Evolutionary conservation across 192 early-diverging fungal species (phyloP).

Genomic region (Podila epigama): DNA sequence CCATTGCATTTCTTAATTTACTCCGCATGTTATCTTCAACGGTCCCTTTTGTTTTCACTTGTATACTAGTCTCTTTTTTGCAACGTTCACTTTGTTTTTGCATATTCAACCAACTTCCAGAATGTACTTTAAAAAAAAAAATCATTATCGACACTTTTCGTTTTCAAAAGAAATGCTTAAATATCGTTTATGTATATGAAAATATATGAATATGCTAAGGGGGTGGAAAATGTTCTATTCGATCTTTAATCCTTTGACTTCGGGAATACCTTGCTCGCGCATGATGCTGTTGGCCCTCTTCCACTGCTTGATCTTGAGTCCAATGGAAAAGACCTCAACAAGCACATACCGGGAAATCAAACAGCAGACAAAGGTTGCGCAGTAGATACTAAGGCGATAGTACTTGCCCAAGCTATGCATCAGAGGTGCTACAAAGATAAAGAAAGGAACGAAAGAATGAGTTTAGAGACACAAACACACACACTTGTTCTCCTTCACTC

Average conservation of each 20-base stretch:
- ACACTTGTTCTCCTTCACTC: background rate
- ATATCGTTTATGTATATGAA: background rate
- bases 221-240: conserved; percentile 2
- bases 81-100: background rate
- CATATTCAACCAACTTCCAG: background rate
- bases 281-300: conserved; percentile 18
- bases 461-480: background rate
- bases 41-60: background rate
- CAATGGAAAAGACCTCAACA: conserved; percentile 36
- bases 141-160: background rate
- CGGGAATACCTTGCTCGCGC: conserved; percentile 38
- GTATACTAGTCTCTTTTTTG: background rate
- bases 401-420: conserved; percentile 44
- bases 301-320: conserved; percentile 40
- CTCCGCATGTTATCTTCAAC: too few relatives aligned
- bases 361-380: conserved; percentile 11
- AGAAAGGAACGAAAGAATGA: background rate
- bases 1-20: background rate
- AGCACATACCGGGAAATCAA: conserved; percentile 34
- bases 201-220: too few relatives aligned
- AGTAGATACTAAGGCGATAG: conserved; percentile 29
- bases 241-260: conserved; percentile 2
- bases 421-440: background rate
- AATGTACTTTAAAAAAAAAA: background rate
- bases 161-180: background rate